These are phyloP conservation scores for Cercospora berteroae DNA, from an alignment of 2,329 filamentous ascomycete genomes.

Conservation along the genomic window DNA sequence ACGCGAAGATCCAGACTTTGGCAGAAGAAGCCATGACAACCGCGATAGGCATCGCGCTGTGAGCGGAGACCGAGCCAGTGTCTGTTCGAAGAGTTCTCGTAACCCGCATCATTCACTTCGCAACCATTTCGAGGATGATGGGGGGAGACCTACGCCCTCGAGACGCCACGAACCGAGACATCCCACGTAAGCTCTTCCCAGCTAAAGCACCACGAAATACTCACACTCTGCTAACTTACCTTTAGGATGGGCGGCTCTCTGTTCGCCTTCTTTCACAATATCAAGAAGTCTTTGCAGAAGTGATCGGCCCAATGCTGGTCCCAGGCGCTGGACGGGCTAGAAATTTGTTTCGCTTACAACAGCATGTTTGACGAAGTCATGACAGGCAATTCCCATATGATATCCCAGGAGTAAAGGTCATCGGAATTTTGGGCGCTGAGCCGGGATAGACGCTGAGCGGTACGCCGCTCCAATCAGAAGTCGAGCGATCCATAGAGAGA, in stretches of 20 bases:
- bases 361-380: background rate
- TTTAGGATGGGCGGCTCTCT: conserved; percentile 23
- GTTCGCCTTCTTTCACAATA: conserved; percentile 17
- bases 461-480: background rate
- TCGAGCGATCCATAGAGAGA: background rate
- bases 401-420: background rate
- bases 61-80: conserved; percentile 1
- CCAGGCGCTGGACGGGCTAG: background rate
- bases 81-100: conserved; percentile 1
- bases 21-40: background rate
- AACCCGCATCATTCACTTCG: conserved; percentile 2
- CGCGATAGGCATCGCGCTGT: background rate
- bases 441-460: background rate
- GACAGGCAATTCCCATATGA: background rate
- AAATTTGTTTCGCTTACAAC: background rate
- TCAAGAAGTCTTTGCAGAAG: conserved; percentile 18
- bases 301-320: background rate
- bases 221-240: background rate
- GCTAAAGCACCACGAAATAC: background rate
- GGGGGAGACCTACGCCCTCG: background rate
- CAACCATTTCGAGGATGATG: conserved; percentile 11
- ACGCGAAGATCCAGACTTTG: background rate
- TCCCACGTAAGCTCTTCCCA: conserved; percentile 4
- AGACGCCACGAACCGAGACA: background rate
- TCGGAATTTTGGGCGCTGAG: background rate